Conservation (phyloP, 805 yeast species). For the Candida golubevii region DNA sequence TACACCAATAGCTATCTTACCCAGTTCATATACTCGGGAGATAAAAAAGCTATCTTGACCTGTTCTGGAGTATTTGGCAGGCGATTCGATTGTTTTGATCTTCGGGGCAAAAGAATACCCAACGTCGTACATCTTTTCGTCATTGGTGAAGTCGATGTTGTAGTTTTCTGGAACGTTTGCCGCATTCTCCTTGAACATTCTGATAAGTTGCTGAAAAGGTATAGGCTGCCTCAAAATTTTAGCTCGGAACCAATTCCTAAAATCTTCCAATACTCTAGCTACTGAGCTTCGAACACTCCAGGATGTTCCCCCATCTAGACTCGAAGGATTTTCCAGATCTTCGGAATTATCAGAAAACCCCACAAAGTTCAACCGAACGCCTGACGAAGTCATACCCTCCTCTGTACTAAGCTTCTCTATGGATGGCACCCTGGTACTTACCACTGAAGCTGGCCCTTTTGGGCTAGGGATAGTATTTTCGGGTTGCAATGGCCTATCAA, state of each 20-base stretch:
- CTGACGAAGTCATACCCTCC: conserved; percentile 1
- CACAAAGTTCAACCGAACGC: conserved; percentile 1
- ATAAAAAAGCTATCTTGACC: conserved; percentile 2
- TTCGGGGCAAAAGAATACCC: background rate
- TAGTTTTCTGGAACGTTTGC: background rate
- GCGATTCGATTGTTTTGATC: background rate
- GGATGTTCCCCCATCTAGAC: background rate
- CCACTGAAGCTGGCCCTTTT: too few species aligned
- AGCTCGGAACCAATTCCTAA: background rate
- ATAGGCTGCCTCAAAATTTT: background rate
- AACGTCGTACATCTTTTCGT: conserved; percentile 1
- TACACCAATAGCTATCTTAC: conserved; percentile 4
- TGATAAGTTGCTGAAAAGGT: background rate
- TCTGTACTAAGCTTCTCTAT: too few species aligned
- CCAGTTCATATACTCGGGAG: background rate
- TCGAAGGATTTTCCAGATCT: background rate
- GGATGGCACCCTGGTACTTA: too few species aligned
- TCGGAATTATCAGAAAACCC: background rate
- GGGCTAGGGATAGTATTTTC: too few species aligned
- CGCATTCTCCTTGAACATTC: background rate
- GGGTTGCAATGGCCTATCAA: too few species aligned
- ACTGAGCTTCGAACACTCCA: background rate
- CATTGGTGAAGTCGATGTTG: background rate
- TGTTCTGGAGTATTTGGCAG: background rate
- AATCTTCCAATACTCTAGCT: background rate